A percentile compares a stretch with the other conserved stretches of the same genome.
Conservation (phyloP, 2,329 filamentous ascomycete genomes). For the Fusarium cicatricum region DNA sequence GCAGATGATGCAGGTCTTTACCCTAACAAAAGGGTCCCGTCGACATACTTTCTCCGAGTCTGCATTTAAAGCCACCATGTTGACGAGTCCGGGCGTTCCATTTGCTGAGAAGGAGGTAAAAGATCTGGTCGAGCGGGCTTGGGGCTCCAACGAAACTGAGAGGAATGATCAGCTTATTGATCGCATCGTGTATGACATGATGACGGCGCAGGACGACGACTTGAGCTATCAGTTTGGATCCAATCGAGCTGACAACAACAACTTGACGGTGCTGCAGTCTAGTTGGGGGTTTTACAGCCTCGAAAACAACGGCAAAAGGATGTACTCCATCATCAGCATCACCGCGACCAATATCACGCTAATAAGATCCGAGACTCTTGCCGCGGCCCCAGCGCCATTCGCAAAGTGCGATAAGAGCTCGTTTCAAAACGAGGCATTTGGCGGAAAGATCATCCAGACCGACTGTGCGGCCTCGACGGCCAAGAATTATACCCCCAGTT, state of each 20-base stretch:
- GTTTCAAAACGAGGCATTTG: conserved; percentile 28
- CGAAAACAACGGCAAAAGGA: rapidly evolving
- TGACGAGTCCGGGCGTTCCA: not conserved
- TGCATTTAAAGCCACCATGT: conserved; percentile 13
- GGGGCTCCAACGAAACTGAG: conserved; percentile 16
- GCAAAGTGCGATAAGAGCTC: conserved; percentile 7
- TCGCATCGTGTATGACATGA: conserved; percentile 12
- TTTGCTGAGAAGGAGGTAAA: conserved; percentile 5
- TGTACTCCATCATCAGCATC: conserved; percentile 11
- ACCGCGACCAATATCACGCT: conserved; percentile 28
- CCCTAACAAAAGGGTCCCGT: conserved; percentile 14
- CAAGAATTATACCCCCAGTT: not conserved
- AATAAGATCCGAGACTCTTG: conserved; percentile 18
- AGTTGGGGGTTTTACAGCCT: conserved; percentile 8
- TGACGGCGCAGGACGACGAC: conserved; percentile 9
- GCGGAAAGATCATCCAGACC: conserved; percentile 12
- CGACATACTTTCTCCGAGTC: conserved; percentile 22
- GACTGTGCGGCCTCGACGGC: conserved; percentile 4
- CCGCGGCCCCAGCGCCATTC: not conserved
- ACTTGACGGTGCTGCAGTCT: conserved; percentile 9
- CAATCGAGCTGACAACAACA: not conserved
- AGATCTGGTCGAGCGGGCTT: conserved; percentile 13
- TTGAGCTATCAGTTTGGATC: conserved; percentile 17
- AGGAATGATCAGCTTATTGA: not conserved
- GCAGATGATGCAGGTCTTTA: conserved; percentile 27